Percentiles rank a stretch among this genome's conserved stretches.
These are phyloP conservation scores for Pseudogymnoascus sp. DNA, from an alignment of 2,329 filamentous ascomycete genomes.

Conservation along the genomic window DNA sequence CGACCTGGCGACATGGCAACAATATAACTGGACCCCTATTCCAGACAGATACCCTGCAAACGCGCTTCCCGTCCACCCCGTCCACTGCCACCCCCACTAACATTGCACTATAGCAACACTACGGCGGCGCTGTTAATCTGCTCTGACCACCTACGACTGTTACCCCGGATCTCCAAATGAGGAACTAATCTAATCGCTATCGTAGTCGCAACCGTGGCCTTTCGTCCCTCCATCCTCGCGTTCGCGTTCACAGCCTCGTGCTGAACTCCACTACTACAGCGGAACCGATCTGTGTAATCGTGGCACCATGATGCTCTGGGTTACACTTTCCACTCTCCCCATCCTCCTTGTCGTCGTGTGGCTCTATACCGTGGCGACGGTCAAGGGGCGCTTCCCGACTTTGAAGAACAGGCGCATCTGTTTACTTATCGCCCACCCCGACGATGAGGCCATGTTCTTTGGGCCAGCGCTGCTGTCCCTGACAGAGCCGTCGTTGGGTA, in stretches of 20 bases:
- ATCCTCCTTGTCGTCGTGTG: constrained; percentile 32
- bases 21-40: constrained; percentile 8
- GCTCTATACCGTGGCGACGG: constrained; percentile 28
- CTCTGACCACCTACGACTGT: not conserved
- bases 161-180: constrained; percentile 1
- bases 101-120: not conserved
- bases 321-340: constrained; percentile 28
- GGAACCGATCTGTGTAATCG: constrained; percentile 5
- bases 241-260: constrained; percentile 6
- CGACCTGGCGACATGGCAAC: not conserved
- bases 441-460: constrained; percentile 99
- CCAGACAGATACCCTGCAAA: not conserved
- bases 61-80: not conserved
- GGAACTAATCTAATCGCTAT: constrained; percentile 4
- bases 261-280: constrained; percentile 5
- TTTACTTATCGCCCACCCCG: constrained; percentile 90
- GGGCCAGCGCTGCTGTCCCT: constrained; percentile 80
- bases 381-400: constrained; percentile 48
- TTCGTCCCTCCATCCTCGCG: not conserved
- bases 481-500: constrained; percentile 68
- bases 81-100: not conserved
- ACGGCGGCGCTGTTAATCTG: constrained; percentile 3
- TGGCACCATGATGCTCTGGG: constrained; percentile 8
- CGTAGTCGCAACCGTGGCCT: constrained; percentile 4
- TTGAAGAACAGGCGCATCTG: constrained; percentile 79